Evolutionary conservation across 192 early-diverging fungal species (phyloP), one percentile per base, ranked within the genome.

Genomic region (Glomus cerebriforme): DNA sequence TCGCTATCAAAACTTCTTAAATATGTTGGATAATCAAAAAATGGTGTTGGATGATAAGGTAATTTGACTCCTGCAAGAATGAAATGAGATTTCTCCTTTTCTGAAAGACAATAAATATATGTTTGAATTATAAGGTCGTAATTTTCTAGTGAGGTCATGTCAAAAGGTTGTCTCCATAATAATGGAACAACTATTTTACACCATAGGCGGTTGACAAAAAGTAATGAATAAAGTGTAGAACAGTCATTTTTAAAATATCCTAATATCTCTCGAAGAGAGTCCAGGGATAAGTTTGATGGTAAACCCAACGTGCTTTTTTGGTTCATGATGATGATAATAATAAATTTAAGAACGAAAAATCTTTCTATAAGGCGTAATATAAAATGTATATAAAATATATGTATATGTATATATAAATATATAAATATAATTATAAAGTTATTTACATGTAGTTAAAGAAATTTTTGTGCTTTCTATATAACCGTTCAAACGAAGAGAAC

Each of bases 11-110:
- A 68, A 37, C 29, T 17, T n/a, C n/a, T 26, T 10, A 68, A 68
- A 68, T 68, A 68, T 35, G 66, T n/a, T 68, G 66, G 66, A 68
- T 68, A 68, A 37, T 68, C 22, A 22, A 37, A 68, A 68, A 68
- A 68, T 35, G 66, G 66, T 39, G 12, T 32, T n/a, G 31, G 19
- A 68, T 35, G 22, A n/a, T 68, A 3, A 34, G 31, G 13, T 34
- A 68, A 35, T 68, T 68, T 68, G 3, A 68, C 15, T 19, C 66
- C 66, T 35, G 32, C 66, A 68, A 35, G 34, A 1, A 68, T 37
- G 9, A 68, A 37, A 7, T 22, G 32, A 37, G 66, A 68, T 68
- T n/a, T 35, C 17, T n/a, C 34, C 3, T 37, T 32, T 35, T 68
- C 35, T n/a, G 66, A 19, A 24, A 68, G 66, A 34, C 66, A 68